Conservation (phyloP, 2,329 filamentous ascomycete genomes). For the Boeremia lycopersici region DNA sequence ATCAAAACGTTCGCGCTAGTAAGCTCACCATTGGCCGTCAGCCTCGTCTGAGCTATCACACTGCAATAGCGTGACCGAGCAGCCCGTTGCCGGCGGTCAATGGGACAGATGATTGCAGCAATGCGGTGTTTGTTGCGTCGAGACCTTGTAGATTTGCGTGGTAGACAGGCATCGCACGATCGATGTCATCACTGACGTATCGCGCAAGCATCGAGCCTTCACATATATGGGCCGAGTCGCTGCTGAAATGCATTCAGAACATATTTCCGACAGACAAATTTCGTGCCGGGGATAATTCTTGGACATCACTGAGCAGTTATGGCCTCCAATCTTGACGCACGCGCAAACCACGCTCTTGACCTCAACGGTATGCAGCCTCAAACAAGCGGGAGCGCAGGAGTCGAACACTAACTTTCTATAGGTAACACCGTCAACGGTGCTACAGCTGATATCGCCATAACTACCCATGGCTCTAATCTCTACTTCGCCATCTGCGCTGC, state of each 20-base stretch:
- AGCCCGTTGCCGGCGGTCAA: background rate
- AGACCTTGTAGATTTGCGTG: background rate
- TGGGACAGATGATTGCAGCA: background rate
- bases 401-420: constrained; percentile 14
- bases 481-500: constrained; percentile 67
- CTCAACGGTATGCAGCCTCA: constrained; percentile 26
- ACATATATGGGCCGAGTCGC: constrained; percentile 3
- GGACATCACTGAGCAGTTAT: background rate
- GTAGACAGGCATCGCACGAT: background rate
- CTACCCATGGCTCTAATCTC: constrained; percentile 64
- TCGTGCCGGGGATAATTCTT: background rate
- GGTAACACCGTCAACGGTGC: constrained; percentile 54
- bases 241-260: background rate
- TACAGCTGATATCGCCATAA: constrained; percentile 62
- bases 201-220: background rate
- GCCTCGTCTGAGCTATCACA: background rate
- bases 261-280: background rate
- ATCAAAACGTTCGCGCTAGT: background rate
- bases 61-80: constrained; percentile 1
- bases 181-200: constrained; percentile 13
- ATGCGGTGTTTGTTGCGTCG: background rate
- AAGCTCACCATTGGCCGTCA: background rate
- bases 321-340: constrained; percentile 6
- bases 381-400: background rate
- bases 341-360: constrained; percentile 29